Evolutionary conservation across 2,329 filamentous ascomycete species (phyloP), one percentile per base, ranked within the genome.

Genomic region (Samsoniella hepiali): DNA sequence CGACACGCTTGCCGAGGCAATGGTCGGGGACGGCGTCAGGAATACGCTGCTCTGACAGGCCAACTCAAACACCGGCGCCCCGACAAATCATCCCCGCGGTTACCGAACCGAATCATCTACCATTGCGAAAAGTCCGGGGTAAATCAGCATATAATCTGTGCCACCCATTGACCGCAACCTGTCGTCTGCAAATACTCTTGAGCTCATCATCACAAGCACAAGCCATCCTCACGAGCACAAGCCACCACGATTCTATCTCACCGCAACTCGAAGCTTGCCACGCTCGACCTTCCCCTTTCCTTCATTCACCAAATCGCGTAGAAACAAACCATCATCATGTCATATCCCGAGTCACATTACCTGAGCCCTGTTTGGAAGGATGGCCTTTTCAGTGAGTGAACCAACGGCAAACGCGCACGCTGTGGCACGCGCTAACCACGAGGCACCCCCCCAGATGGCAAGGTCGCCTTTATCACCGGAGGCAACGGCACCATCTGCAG

Each of bases 401-500:
- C 22, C n/a, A 27, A 34, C 5, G 8, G 27, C 27, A 17, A 50
- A 15, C 50, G 29, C 13, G 11, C 5, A 9, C 17, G 47, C 27
- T 9, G 34, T 22, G 17, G 9, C 44, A 32, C 15, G 36, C 36
- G 58, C 59, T 60, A 49, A 64, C 49, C 47, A 40, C 31, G 4
- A 29, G 8, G 38, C 11, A 9, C 29, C 8, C 29, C 8, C 31
- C 9, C 70, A 96, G 91, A 89, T 67, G 88, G 89, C 73, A 94
- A 95, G 72, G 93, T 98, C 51, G 86, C 94, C 69, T 97, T 98
- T 77, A 96, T 96, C 72, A 99, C 95, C 3, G 95, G 95, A 64
- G 95, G 95, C 59, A 93, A 93, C 5, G 94, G 95, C 62, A 89
- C 90, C 32, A 98, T 99, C 72, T 97, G 95, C 80, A 95, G 90